Evolutionary conservation across 129 eudicot species (phyloP).

Genomic region (Escallonia rubra): DNA sequence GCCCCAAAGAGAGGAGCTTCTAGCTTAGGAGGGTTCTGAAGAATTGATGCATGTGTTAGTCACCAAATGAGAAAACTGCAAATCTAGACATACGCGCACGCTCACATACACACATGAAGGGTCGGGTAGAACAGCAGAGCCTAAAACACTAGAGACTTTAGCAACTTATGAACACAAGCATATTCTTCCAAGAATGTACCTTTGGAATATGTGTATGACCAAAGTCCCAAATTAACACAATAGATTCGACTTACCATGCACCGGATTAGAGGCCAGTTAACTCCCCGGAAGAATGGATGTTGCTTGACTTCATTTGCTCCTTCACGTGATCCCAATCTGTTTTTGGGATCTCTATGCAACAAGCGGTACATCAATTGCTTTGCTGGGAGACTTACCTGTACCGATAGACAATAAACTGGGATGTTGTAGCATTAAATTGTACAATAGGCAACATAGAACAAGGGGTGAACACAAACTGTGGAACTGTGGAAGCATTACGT

Average conservation of each 20-base stretch:
- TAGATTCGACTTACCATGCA: constrained; percentile 51
- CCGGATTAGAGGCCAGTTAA: constrained; percentile 94
- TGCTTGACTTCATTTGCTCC: constrained; percentile 90
- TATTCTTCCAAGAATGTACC: no score
- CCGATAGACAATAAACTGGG: background rate
- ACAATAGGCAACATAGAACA: background rate
- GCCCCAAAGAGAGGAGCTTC: constrained; percentile 59
- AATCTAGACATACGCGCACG: background rate
- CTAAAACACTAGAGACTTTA: no score
- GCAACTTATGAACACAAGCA: no score
- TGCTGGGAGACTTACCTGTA: constrained; percentile 78
- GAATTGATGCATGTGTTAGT: background rate
- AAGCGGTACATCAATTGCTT: constrained; percentile 81
- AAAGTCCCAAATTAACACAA: background rate
- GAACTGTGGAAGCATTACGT: no score
- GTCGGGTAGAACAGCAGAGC: no score
- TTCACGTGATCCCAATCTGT: constrained; percentile 84
- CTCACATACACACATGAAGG: no score
- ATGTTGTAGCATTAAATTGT: constrained; percentile 1
- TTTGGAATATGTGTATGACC: background rate
- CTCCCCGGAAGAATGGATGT: constrained; percentile 87
- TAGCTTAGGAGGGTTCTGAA: constrained; percentile 80
- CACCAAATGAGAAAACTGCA: background rate
- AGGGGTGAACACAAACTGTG: background rate
- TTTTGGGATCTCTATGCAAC: constrained; percentile 89